phyloP scores from a whole-genome alignment of 2,329 filamentous ascomycete species.

The Calonectria honghensis region DNA sequence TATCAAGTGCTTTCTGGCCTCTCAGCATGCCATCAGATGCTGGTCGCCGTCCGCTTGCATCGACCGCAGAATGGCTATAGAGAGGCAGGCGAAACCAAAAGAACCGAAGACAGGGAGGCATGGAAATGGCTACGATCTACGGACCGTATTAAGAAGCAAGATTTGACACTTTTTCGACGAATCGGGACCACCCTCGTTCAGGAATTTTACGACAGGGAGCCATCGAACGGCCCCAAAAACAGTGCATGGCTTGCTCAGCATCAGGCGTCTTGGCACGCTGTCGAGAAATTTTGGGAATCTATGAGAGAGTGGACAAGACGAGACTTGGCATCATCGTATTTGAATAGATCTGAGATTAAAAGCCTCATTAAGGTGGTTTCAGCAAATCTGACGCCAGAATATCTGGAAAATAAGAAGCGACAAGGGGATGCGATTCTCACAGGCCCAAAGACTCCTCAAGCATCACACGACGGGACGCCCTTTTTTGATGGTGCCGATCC shows the following conservation, averaged over 20 bases:
- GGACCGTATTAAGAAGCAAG: not conserved
- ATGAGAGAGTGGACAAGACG: not conserved
- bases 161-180: not conserved
- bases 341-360: not conserved
- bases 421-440: not conserved
- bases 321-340: not conserved
- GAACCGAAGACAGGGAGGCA: not conserved
- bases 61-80: not conserved
- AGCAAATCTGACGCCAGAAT: not conserved
- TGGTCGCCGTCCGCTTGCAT: constrained; percentile 6
- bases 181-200: not conserved
- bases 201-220: not conserved
- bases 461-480: not conserved
- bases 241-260: not conserved
- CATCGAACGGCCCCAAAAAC: not conserved
- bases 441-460: too few species aligned
- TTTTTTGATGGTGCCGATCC: not conserved
- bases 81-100: not conserved
- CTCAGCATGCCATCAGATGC: not conserved
- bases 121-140: not conserved
- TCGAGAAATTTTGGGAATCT: constrained; percentile 14
- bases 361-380: constrained; percentile 8
- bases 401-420: constrained; percentile 11
- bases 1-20: not conserved
- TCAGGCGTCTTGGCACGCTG: not conserved